phyloP scores from a whole-genome alignment of 306 rosid genomes.

The Trifolium pratense region DNA sequence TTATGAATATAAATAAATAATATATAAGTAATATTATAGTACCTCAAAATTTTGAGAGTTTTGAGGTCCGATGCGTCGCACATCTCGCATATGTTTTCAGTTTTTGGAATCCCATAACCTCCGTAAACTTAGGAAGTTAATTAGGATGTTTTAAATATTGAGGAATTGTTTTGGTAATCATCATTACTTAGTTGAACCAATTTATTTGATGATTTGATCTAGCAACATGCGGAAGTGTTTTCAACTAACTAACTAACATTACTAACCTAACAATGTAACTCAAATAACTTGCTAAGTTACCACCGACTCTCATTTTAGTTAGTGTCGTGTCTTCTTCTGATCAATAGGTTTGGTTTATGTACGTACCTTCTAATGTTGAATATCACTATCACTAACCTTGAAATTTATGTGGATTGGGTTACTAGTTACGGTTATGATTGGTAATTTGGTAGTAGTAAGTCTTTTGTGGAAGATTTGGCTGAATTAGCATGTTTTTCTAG shows the following conservation, averaged over 20 bases:
- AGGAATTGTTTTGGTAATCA: conserved; percentile 2
- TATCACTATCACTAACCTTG: conserved; percentile 11
- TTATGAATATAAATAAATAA: too few relatives aligned
- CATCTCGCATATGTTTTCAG: too few relatives aligned
- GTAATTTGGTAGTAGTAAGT: not conserved
- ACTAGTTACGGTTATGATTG: not conserved
- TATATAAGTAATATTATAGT: too few relatives aligned
- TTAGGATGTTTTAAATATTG: not conserved
- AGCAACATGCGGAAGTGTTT: not conserved
- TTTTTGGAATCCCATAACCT: not conserved
- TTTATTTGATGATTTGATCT: conserved; percentile 2
- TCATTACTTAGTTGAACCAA: conserved; percentile 10
- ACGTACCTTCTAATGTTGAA: conserved; percentile 5
- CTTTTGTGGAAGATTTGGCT: not conserved
- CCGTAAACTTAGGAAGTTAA: not conserved
- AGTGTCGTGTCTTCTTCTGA: not conserved
- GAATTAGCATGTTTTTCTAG: not conserved
- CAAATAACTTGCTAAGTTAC: conserved; percentile 28
- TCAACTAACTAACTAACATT: conserved; percentile 35
- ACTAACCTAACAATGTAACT: conserved; percentile 8
- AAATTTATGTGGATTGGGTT: conserved; percentile 7
- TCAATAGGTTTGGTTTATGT: conserved; percentile 33
- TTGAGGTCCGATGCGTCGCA: too few relatives aligned
- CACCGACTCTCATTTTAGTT: not conserved
- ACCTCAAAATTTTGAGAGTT: too few relatives aligned